These are phyloP conservation scores for Lactuca saligna DNA, from an alignment of 129 eudicot genomes.

Conservation along the genomic window DNA sequence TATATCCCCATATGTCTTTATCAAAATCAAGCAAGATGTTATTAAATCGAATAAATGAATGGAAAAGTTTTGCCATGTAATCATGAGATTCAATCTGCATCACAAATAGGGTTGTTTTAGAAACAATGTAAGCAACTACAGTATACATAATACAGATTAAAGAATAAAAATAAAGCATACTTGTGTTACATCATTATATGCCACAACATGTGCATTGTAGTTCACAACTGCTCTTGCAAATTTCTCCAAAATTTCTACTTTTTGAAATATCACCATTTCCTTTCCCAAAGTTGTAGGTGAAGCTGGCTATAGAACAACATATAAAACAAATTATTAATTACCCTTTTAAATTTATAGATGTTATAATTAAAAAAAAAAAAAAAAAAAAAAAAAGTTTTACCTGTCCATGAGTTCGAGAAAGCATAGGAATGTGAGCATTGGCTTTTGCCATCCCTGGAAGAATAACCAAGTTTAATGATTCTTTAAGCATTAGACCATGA, in stretches of 20 bases:
- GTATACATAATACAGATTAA: neutral
- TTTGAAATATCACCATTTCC: slow-evolving; percentile 83
- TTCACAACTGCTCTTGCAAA: slow-evolving; percentile 98
- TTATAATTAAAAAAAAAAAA: neutral
- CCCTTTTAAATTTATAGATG: slow-evolving; percentile 7
- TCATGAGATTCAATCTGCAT: slow-evolving; percentile 88
- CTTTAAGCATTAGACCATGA: slow-evolving; percentile 89
- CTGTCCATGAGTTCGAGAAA: slow-evolving; percentile 99
- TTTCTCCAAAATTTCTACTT: slow-evolving; percentile 74
- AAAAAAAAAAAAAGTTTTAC: no score
- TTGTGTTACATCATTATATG: slow-evolving; percentile 83
- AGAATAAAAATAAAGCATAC: slow-evolving; percentile 23
- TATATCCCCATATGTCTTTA: slow-evolving; percentile 83
- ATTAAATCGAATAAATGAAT: slow-evolving; percentile 62
- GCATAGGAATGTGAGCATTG: slow-evolving; percentile 76
- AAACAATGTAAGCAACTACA: neutral
- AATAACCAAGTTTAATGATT: slow-evolving; percentile 53
- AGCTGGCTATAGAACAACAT: slow-evolving; percentile 61
- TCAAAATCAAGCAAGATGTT: slow-evolving; percentile 70
- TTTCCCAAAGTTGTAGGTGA: slow-evolving; percentile 94
- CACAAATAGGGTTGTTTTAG: neutral
- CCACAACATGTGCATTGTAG: slow-evolving; percentile 89
- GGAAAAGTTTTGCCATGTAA: slow-evolving; percentile 77
- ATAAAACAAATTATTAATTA: slow-evolving; percentile 4
- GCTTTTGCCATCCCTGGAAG: slow-evolving; percentile 72